Conservation (phyloP, 768 basidiomycete species). For the Phaeotremella fagi region DNA sequence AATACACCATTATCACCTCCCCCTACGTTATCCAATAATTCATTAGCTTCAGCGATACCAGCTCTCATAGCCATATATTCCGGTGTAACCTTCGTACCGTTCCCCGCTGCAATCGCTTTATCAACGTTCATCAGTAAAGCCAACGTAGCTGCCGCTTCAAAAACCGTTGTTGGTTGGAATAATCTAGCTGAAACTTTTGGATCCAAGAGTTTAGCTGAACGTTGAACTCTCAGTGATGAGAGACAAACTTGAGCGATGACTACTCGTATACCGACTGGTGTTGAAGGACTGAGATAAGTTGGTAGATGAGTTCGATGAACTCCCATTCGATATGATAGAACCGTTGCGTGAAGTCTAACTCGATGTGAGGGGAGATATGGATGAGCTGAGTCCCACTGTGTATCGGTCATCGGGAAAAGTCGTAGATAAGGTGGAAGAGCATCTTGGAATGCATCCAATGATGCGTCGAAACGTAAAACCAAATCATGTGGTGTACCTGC, state of each 20-base stretch:
- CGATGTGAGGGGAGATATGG: conserved; percentile 32
- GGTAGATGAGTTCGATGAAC: conserved; percentile 34
- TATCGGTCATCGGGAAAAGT: conserved; percentile 31
- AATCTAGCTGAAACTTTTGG: conserved; percentile 30
- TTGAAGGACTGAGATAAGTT: conserved; percentile 23
- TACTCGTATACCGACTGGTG: conserved; percentile 17
- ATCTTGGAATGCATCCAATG: conserved; percentile 33
- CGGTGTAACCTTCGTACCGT: background rate
- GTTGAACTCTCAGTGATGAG: conserved; percentile 26
- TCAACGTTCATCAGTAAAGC: conserved; percentile 34
- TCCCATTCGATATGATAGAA: conserved; percentile 27
- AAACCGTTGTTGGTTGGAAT: conserved; percentile 29
- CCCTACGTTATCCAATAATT: conserved; percentile 32
- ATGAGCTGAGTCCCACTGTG: conserved; percentile 23
- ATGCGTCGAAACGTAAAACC: conserved; percentile 33
- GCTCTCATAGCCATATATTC: conserved; percentile 20
- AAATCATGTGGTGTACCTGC: conserved; percentile 28
- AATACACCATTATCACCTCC: conserved; percentile 10
- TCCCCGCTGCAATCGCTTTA: conserved; percentile 5
- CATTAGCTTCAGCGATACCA: conserved; percentile 26
- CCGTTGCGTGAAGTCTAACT: conserved; percentile 27
- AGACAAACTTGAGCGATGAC: conserved; percentile 28
- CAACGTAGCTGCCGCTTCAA: conserved; percentile 31
- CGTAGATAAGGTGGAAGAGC: conserved; percentile 33
- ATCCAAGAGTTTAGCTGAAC: conserved; percentile 33